A percentile compares a stretch with the other conserved stretches of the same genome.
Conservation (phyloP, 2,329 filamentous ascomycete genomes). For the Fusarium anthophilum region DNA sequence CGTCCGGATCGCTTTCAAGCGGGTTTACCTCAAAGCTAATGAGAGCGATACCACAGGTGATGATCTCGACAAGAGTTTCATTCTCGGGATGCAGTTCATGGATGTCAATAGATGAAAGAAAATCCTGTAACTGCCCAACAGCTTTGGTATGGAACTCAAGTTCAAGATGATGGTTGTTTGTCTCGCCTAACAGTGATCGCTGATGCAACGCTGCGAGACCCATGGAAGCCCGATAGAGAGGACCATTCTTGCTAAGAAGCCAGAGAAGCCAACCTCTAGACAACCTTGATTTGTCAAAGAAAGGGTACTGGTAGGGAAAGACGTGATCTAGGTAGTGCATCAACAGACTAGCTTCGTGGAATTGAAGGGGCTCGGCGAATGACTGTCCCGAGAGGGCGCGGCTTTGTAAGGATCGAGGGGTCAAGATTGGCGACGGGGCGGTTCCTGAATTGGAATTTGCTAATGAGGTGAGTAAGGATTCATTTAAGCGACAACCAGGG, state of each 20-base stretch:
- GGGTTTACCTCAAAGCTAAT: background rate
- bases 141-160: background rate
- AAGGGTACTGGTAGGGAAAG: background rate
- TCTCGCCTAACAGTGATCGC: background rate
- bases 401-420: background rate
- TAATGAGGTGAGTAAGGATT: background rate
- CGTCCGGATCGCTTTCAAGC: rapidly evolving
- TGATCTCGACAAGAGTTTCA: background rate
- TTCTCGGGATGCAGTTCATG: background rate
- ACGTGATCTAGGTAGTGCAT: background rate
- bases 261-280: background rate
- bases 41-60: rapidly evolving
- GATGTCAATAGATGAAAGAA: background rate
- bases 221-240: background rate
- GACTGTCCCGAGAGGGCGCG: background rate
- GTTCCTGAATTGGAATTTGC: background rate
- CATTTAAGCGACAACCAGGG: no score
- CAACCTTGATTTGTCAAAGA: background rate
- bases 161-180: background rate
- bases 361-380: background rate
- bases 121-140: background rate
- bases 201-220: background rate
- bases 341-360: background rate
- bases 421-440: background rate
- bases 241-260: background rate